Evolutionary conservation across 441 rosid genomes (phyloP), one percentile per base, ranked within the genome.

Genomic region (Aquilaria agallochum): DNA sequence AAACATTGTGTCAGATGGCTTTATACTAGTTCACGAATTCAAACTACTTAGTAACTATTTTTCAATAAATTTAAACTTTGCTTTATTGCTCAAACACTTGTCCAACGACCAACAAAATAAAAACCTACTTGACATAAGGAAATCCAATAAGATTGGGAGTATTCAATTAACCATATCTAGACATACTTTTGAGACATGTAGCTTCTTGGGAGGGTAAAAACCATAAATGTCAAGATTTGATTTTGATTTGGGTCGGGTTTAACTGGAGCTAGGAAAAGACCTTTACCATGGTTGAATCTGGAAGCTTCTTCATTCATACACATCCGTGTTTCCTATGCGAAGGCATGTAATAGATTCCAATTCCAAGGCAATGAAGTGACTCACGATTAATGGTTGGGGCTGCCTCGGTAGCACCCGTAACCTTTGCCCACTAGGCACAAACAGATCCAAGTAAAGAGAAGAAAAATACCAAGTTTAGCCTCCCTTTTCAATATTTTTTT

Each of bases 171-270:
- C 42, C 42, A 36, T 6, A 44, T 36, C 7, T 36, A 8, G 42
- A 20, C 61, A 56, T 76, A 87, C 98, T 47, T 80, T 83, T 51
- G 79, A 48, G n/a, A 79, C 91, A 60, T 80, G 93, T 15, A 83
- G 53, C 65, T 76, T 83, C 71, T 76, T 90, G 77, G 6, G 42
- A 36, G 42, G 5, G 66, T 66, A 68, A 50, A 60, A 72, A 34
- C 63, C 69, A 14, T 42, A 33, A n/a, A 59, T 55, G 34, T 65
- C 72, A 13, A 31, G 62, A 55, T 56, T 63, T 20, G 27, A 20
- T 20, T 36, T 8, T 1, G 42, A 36, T 3, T 34, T 1, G 53
- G 53, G 40, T 34, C 40, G 2, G 40, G 40, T 34, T 36, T 36
- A 5, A 8, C 2, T 1, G 5, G 42, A 3, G 42, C 42, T 63